Conservation (phyloP, 352 stramenopile species). For the Phytophthora meadii region DNA sequence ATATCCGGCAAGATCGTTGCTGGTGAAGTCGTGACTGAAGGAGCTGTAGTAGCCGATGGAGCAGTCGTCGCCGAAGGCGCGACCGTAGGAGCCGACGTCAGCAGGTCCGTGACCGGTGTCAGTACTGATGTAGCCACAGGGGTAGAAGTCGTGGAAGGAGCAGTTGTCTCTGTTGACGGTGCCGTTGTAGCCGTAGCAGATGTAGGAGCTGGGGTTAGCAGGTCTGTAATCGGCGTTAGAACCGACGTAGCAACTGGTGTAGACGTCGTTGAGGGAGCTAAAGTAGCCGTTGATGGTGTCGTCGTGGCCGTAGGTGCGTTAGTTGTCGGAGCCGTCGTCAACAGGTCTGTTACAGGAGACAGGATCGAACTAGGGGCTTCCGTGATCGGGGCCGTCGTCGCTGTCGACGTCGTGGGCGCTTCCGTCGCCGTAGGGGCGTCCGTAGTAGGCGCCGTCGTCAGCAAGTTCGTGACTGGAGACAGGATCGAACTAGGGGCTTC, state of each 20-base stretch:
- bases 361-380: conserved; percentile 5
- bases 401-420: conserved; percentile 1
- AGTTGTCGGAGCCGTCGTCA: not conserved
- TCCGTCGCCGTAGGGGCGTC: conserved; percentile 1
- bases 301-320: conserved; percentile 1
- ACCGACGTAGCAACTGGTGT: not conserved
- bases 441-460: not conserved
- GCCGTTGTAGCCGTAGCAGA: conserved; percentile 14
- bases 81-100: conserved; percentile 10
- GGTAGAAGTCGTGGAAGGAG: not conserved
- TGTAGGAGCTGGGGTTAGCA: conserved; percentile 14
- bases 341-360: conserved; percentile 11
- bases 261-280: not conserved
- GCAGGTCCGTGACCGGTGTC: conserved; percentile 8
- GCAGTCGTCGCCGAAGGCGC: too few species aligned
- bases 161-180: conserved; percentile 10
- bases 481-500: conserved; percentile 4
- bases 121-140: conserved; percentile 4
- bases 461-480: conserved; percentile 14
- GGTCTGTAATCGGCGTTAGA: conserved; percentile 6
- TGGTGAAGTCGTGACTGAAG: conserved; percentile 21
- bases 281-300: not conserved
- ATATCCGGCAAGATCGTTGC: conserved; percentile 23
- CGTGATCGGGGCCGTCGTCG: not conserved
- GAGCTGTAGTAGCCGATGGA: conserved; percentile 15